phyloP scores from a whole-genome alignment of 192 early-diverging fungal species.

The Thoreauomyces humboldtii region DNA sequence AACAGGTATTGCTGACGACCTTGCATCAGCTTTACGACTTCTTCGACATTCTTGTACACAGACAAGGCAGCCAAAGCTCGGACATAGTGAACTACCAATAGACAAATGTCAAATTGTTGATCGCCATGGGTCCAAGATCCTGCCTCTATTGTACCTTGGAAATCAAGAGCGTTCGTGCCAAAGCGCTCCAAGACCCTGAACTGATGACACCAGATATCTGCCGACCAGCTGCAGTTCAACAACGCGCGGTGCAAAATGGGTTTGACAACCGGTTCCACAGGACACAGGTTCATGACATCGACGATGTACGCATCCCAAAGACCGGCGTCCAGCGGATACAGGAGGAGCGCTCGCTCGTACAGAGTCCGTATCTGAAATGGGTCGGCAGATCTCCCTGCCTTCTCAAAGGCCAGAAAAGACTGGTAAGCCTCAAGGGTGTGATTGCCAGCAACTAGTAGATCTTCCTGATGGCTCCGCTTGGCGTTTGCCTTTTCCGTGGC shows the following conservation, averaged over 20 bases:
- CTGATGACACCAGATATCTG: conserved; percentile 59
- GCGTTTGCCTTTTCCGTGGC: conserved; percentile 39
- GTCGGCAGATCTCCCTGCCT: conserved; percentile 24
- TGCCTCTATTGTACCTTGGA: background rate
- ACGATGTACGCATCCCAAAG: conserved; percentile 71
- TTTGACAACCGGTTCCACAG: conserved; percentile 28
- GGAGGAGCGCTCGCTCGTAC: conserved; percentile 64
- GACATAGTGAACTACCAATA: conserved; percentile 16
- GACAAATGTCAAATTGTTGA: background rate
- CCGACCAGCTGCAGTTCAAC: conserved; percentile 74
- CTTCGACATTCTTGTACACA: conserved; percentile 23
- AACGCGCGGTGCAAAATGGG: conserved; percentile 50
- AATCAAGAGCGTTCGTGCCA: background rate
- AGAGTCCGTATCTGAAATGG: conserved; percentile 43
- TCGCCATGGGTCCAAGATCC: too few species aligned
- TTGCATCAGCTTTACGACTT: conserved; percentile 27
- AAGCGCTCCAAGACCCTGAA: conserved; percentile 27
- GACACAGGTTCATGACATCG: conserved; percentile 44
- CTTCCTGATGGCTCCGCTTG: conserved; percentile 52
- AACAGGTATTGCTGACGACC: conserved; percentile 10
- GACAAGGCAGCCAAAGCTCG: background rate
- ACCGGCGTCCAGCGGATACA: conserved; percentile 56
- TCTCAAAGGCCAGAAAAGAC: conserved; percentile 59
- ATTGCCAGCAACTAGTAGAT: background rate
- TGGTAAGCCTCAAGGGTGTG: conserved; percentile 44